Evolutionary conservation across 257 asterid species (phyloP).

Genomic region (Phtheirospermum japonicum): DNA sequence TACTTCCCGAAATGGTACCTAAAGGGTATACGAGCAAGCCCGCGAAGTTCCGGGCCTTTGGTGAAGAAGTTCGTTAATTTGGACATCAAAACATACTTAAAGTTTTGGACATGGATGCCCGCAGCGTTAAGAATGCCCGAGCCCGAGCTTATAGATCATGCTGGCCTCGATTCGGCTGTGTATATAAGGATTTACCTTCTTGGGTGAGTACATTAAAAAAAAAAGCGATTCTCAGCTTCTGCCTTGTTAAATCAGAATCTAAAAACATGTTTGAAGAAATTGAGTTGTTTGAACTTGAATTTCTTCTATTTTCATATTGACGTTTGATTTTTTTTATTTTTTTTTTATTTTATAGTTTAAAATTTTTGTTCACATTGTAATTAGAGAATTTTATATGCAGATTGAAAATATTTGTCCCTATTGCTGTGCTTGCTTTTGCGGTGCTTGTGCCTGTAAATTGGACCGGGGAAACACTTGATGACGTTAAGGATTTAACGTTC

Average conservation of each 20-base stretch:
- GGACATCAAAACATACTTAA: conserved; percentile 60
- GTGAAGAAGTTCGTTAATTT: conserved; percentile 60
- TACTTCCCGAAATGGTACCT: conserved; percentile 95
- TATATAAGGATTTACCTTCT: conserved; percentile 87
- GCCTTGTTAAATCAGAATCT: not conserved
- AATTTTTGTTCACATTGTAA: conserved; percentile 11
- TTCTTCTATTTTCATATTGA: not conserved
- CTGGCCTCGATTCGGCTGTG: conserved; percentile 94
- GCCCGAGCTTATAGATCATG: conserved; percentile 86
- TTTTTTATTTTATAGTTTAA: not conserved
- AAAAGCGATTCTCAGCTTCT: conserved; percentile 2
- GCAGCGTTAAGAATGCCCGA: conserved; percentile 95
- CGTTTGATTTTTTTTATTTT: not conserved
- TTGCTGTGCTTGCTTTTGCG: conserved; percentile 64
- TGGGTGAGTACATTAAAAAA: conserved; percentile 54
- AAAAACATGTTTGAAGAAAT: not conserved
- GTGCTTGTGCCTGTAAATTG: conserved; percentile 85
- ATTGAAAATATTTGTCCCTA: conserved; percentile 85
- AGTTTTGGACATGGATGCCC: conserved; percentile 96
- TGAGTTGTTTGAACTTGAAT: not conserved
- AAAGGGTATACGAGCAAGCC: conserved; percentile 87
- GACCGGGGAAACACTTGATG: conserved; percentile 59
- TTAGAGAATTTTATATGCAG: conserved; percentile 44
- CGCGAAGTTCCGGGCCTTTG: conserved; percentile 60
- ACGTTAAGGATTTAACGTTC: conserved; percentile 56